A percentile compares a stretch with the other conserved stretches of the same genome.
phyloP scores from a whole-genome alignment of 2,329 filamentous ascomycete species.

The Fusarium anguioides region DNA sequence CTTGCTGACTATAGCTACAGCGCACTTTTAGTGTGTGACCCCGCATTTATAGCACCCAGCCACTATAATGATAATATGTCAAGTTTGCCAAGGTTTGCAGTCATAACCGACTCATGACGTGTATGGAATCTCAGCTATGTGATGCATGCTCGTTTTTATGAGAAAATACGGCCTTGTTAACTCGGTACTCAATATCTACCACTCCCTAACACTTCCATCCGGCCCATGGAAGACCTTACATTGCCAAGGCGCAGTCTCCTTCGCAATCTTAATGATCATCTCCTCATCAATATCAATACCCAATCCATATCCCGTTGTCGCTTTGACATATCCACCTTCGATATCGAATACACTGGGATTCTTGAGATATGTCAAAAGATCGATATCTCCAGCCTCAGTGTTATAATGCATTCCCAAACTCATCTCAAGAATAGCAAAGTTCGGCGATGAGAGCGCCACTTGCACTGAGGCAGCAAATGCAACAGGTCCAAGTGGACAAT shows the following conservation, averaged over 20 bases:
- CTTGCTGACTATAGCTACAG: no score
- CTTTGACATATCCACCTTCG: slow-evolving; percentile 71
- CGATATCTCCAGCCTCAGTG: slow-evolving; percentile 68
- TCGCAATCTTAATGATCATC: slow-evolving; percentile 68
- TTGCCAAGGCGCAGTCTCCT: slow-evolving; percentile 71
- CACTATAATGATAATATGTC: no score
- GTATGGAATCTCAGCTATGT: no score
- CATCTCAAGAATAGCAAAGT: slow-evolving; percentile 83
- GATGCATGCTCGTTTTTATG: no score
- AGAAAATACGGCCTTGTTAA: no score
- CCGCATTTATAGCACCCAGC: no score
- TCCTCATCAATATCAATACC: slow-evolving; percentile 80
- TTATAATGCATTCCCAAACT: slow-evolving; percentile 85
- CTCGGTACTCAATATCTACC: neutral
- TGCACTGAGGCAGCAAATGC: slow-evolving; percentile 78
- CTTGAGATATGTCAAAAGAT: slow-evolving; percentile 73
- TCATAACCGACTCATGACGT: no score
- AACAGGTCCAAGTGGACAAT: slow-evolving; percentile 79
- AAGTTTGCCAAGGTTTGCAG: no score
- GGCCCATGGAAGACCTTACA: slow-evolving; percentile 20
- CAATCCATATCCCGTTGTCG: slow-evolving; percentile 69
- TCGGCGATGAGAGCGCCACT: slow-evolving; percentile 69
- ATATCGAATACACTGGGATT: slow-evolving; percentile 74
- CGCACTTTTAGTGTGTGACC: no score
- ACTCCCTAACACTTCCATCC: slow-evolving; percentile 20